Base-by-base conservation (phyloP, 139 green algal species). In the Cymbomonas tetramitiformis region DNA sequence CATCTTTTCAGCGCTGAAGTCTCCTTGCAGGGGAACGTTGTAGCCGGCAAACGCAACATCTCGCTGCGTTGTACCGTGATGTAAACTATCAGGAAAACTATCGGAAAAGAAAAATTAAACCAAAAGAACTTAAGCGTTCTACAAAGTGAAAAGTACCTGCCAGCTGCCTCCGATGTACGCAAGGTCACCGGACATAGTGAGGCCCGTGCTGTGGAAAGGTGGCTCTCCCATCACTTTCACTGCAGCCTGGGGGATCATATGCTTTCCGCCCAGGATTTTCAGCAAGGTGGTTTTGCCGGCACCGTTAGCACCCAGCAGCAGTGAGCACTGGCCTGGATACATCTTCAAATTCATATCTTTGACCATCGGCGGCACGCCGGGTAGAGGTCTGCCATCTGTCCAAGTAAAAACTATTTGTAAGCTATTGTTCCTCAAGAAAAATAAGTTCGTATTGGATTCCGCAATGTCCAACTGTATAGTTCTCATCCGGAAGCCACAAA, bases 141-240 rank as follows among this genome's bases (percentile, higher is more conserved):
- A n/a, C n/a, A n/a, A n/a, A n/a, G n/a, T n/a, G n/a, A n/a, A n/a
- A n/a, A 52, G 43, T 3, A 55, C 12, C 9, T 48, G 21, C 9
- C 46, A 65, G 57, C 56, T 57, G n/a, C 70, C 70, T 5, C 70
- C 70, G 5, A 77, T 54, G 56, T 70, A 68, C 6, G 46, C 38
- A 32, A 70, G 52, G 15, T 64, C 40, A 18, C 64, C 58, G 38
- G 19, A 64, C 2, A 39, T 48, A 7, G 36, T 48, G 4, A 78
- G 71, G 47, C 80, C 72, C 41, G 91, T 77, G 62, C 94, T 87
- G 56, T 95, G 83, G 64, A 98, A 98, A 0, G 91, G 85, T 1
- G 90, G 74, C 5, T 83, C 61, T 0, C 86, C 86, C n/a, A 98
- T 67, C 2, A 98, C 79, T 0, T 61, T 38, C 21, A 78, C 65